A percentile compares a stretch with the other conserved stretches of the same genome.
Evolutionary conservation across 2,329 filamentous ascomycete species (phyloP).

Genomic region (Aspergillus hortae): DNA sequence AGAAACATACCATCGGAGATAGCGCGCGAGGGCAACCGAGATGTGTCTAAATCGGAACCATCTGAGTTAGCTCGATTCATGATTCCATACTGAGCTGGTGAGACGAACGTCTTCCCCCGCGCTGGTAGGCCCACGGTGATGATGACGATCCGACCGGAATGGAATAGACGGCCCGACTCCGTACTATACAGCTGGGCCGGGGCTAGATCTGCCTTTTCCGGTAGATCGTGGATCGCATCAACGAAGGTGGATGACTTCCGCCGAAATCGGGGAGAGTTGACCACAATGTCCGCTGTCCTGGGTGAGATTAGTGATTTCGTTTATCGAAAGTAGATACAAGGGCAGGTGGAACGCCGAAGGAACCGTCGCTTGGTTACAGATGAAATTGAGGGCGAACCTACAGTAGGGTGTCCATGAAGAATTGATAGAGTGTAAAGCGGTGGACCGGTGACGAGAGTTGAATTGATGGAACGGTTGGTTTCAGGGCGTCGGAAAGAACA

Average conservation of each 20-base stretch:
- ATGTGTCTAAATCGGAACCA: constrained; percentile 63
- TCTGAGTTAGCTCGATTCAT: not conserved
- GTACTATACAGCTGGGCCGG: constrained; percentile 97
- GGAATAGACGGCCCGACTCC: constrained; percentile 93
- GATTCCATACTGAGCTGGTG: constrained; percentile 1
- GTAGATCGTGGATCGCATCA: constrained; percentile 92
- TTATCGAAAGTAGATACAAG: not conserved
- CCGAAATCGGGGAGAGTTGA: constrained; percentile 83
- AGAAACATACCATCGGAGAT: constrained; percentile 72
- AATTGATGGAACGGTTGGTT: not conserved
- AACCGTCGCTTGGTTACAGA: not conserved
- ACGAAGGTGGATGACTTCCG: constrained; percentile 94
- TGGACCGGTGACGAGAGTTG: too few relatives aligned
- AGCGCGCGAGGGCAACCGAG: constrained; percentile 89
- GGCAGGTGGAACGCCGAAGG: not conserved
- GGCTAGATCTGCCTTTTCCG: constrained; percentile 78
- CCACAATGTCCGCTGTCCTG: constrained; percentile 87
- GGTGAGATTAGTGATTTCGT: not conserved
- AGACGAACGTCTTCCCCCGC: constrained; percentile 81
- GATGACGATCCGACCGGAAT: constrained; percentile 94
- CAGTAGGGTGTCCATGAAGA: constrained; percentile 49
- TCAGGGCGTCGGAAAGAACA: not conserved
- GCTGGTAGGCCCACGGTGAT: constrained; percentile 94
- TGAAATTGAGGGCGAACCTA: constrained; percentile 24
- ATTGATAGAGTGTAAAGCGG: not conserved